Conservation (phyloP, 108 stramenopile species). For the Fragilariopsis cylindrus region DNA sequence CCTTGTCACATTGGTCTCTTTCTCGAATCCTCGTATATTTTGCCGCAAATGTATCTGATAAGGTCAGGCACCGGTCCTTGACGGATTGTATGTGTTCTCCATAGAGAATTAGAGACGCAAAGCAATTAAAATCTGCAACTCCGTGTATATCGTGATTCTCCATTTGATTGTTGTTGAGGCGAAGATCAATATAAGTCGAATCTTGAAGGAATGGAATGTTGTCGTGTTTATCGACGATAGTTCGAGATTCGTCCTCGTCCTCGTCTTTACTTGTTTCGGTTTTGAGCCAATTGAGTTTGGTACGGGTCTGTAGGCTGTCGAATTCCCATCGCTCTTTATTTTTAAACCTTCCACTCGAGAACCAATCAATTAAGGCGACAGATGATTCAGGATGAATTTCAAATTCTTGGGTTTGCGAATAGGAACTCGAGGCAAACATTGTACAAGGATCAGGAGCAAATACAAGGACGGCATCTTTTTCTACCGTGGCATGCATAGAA, state of each 20-base stretch:
- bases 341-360: constrained; percentile 44
- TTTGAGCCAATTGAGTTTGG: constrained; percentile 10
- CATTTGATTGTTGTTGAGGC: constrained; percentile 3
- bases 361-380: constrained; percentile 53
- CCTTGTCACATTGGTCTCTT: constrained; percentile 2
- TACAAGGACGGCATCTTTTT: constrained; percentile 39
- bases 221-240: constrained; percentile 1
- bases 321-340: constrained; percentile 56
- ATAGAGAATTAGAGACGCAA: constrained; percentile 48
- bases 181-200: constrained; percentile 30
- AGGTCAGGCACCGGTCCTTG: constrained; percentile 24
- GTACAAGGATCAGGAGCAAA: constrained; percentile 59
- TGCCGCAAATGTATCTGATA: constrained; percentile 28
- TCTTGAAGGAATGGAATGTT: constrained; percentile 38
- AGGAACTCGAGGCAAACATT: constrained; percentile 37
- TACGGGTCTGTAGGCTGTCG: constrained; percentile 25
- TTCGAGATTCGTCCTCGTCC: neutral
- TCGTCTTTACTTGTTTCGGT: neutral
- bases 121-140: constrained; percentile 35
- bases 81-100: constrained; percentile 35
- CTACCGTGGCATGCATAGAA: constrained; percentile 34
- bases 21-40: constrained; percentile 44
- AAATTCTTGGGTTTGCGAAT: constrained; percentile 36
- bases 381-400: constrained; percentile 34
- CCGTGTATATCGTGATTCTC: constrained; percentile 22